These are phyloP conservation scores for Brassica hybrid DNA, from an alignment of 441 rosid genomes.

Conservation along the genomic window DNA sequence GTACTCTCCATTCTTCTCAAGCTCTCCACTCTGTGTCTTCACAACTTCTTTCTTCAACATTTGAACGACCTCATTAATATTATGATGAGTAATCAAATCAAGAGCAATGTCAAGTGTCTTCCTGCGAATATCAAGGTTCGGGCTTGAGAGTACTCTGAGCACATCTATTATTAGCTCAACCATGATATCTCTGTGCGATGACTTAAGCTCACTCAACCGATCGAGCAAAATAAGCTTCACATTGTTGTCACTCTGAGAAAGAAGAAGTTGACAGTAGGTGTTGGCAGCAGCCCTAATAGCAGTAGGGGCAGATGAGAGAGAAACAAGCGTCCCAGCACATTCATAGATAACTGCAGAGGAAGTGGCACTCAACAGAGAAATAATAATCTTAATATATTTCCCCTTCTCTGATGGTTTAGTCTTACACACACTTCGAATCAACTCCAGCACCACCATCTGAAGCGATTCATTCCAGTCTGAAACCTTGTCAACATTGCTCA, in stretches of 20 bases:
- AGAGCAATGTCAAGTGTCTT: slow-evolving; percentile 85
- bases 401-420: slow-evolving; percentile 79
- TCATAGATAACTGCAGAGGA: slow-evolving; percentile 86
- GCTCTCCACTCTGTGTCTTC: slow-evolving; percentile 89
- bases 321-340: slow-evolving; percentile 87
- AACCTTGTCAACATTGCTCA: slow-evolving; percentile 78
- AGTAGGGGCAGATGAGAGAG: slow-evolving; percentile 89
- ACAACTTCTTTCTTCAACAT: slow-evolving; percentile 89
- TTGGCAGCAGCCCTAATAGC: slow-evolving; percentile 85
- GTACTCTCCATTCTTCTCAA: slow-evolving; percentile 90
- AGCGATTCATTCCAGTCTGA: slow-evolving; percentile 85
- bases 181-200: slow-evolving; percentile 76
- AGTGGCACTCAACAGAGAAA: slow-evolving; percentile 80
- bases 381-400: slow-evolving; percentile 80
- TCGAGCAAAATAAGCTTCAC: slow-evolving; percentile 90
- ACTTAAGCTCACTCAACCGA: slow-evolving; percentile 78
- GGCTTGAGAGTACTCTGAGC: slow-evolving; percentile 87
- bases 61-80: slow-evolving; percentile 78
- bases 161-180: slow-evolving; percentile 88
- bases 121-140: slow-evolving; percentile 81
- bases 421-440: slow-evolving; percentile 89
- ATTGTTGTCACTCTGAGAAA: slow-evolving; percentile 90
- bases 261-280: slow-evolving; percentile 86
- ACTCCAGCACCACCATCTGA: slow-evolving; percentile 88
- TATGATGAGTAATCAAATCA: slow-evolving; percentile 79